A percentile compares a stretch with the other conserved stretches of the same genome.
phyloP scores from a whole-genome alignment of 169 alveolate genomes.

The Eimeria praecox region DNA sequence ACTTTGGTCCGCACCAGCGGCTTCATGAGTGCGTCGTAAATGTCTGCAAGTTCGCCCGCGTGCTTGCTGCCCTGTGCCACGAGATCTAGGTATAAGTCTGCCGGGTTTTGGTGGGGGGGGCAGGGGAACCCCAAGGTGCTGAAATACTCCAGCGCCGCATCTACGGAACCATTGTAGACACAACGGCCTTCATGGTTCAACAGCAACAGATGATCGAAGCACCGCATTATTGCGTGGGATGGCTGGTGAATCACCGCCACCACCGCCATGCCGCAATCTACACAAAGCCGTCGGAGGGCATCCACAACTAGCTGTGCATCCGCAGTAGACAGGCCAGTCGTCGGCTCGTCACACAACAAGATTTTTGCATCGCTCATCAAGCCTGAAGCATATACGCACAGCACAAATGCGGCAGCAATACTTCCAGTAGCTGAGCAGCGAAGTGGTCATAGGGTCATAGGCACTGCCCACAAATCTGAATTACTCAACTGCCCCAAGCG shows the following conservation, averaged over 20 bases:
- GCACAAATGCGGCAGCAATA: background rate
- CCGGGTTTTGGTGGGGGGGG: conserved; percentile 85
- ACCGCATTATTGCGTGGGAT: conserved; percentile 73
- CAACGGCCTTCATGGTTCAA: conserved; percentile 87
- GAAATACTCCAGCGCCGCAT: conserved; percentile 83
- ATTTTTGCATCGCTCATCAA: conserved; percentile 84
- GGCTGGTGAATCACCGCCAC: conserved; percentile 85
- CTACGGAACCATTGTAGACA: conserved; percentile 87
- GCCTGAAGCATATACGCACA: conserved; percentile 17
- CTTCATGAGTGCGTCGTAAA: conserved; percentile 41
- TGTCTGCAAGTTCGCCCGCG: conserved; percentile 44
- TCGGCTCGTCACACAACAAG: conserved; percentile 91
- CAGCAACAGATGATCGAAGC: conserved; percentile 86
- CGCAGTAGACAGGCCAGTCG: conserved; percentile 90
- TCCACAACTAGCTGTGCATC: conserved; percentile 83
- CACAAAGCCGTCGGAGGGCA: conserved; percentile 80
- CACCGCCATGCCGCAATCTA: conserved; percentile 79
- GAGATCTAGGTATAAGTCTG: conserved; percentile 80
- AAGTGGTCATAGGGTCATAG: background rate
- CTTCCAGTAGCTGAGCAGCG: background rate
- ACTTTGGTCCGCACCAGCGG: conserved; percentile 46
- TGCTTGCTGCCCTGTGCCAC: conserved; percentile 29
- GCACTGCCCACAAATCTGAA: background rate
- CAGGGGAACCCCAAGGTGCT: conserved; percentile 80
- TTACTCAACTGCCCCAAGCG: background rate